phyloP scores from a whole-genome alignment of 352 stramenopile genomes.

The Saprolegnia parasitica region DNA sequence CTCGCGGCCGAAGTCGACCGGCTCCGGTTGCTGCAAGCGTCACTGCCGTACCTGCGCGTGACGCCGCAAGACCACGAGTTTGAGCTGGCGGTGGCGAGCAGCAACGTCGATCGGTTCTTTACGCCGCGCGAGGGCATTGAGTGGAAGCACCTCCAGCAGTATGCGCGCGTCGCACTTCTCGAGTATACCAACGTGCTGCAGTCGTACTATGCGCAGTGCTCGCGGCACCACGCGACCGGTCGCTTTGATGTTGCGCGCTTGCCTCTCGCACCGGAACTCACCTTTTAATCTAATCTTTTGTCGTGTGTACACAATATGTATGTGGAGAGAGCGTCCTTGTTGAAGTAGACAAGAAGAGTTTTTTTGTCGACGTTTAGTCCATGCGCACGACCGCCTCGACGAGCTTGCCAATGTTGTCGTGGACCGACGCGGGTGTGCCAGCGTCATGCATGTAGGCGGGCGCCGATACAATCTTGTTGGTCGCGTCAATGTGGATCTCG shows the following conservation, averaged over 20 bases:
- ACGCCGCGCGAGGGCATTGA: neutral
- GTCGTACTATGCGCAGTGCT: constrained; percentile 44
- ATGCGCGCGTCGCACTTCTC: constrained; percentile 51
- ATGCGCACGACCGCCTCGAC: constrained; percentile 31
- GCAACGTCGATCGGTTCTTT: neutral
- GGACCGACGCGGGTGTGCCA: constrained; percentile 30
- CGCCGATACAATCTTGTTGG: constrained; percentile 35
- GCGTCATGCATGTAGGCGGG: constrained; percentile 37
- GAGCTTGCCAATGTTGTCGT: constrained; percentile 35
- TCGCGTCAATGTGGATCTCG: constrained; percentile 14
- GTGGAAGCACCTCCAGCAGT: constrained; percentile 44
- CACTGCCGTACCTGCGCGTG: constrained; percentile 71
- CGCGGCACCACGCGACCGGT: neutral
- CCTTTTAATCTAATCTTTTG: neutral
- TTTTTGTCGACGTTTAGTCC: constrained; percentile 7
- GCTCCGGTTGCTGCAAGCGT: constrained; percentile 51
- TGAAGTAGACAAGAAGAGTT: neutral
- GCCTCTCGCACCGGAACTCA: neutral
- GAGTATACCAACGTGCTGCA: constrained; percentile 62
- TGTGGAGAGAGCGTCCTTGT: neutral
- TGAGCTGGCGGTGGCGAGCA: neutral
- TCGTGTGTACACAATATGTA: no score
- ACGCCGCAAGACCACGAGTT: constrained; percentile 30
- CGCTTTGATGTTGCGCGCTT: neutral
- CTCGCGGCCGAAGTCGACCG: constrained; percentile 55